Conservation (phyloP, 2,329 filamentous ascomycete species). For the Lojkania enalia region DNA sequence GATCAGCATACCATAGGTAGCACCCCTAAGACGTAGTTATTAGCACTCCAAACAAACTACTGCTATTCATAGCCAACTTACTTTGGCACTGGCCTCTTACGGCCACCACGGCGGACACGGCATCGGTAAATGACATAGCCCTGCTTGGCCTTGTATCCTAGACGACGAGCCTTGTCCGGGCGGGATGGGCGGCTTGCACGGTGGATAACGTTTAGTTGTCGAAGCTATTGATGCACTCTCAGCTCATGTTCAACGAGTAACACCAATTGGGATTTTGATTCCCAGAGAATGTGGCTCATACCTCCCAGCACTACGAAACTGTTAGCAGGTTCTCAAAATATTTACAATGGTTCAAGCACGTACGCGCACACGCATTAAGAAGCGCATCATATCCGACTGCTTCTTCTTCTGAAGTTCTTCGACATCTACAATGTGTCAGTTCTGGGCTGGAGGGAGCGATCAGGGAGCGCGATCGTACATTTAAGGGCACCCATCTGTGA, state of each 20-base stretch:
- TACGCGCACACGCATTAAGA: slow-evolving; percentile 82
- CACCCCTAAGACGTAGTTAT: slow-evolving; percentile 63
- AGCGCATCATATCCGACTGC: slow-evolving; percentile 99
- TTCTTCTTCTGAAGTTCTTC: slow-evolving; percentile 99
- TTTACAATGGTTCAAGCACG: slow-evolving; percentile 23
- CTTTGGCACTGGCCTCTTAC: slow-evolving; percentile 93
- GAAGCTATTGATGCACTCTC: slow-evolving; percentile 99
- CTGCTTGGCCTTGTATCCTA: slow-evolving; percentile 99
- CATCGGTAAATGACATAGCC: slow-evolving; percentile 99
- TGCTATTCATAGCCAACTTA: slow-evolving; percentile 22
- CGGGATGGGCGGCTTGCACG: slow-evolving; percentile 96
- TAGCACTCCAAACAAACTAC: slow-evolving; percentile 24
- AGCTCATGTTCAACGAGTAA: slow-evolving; percentile 99
- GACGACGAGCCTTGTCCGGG: slow-evolving; percentile 99
- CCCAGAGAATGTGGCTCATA: slow-evolving; percentile 50
- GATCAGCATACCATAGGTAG: slow-evolving; percentile 83
- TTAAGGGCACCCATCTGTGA: slow-evolving; percentile 97
- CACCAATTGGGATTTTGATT: slow-evolving; percentile 49
- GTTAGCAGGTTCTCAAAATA: slow-evolving; percentile 30
- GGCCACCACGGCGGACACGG: slow-evolving; percentile 96
- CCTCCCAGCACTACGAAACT: slow-evolving; percentile 83
- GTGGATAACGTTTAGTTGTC: slow-evolving; percentile 99
- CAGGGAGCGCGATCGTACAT: slow-evolving; percentile 50
- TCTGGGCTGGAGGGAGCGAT: slow-evolving; percentile 42
- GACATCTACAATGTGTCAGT: slow-evolving; percentile 58